phyloP scores from a whole-genome alignment of 2,329 filamentous ascomycete genomes.

The Cladosporium sp. region DNA sequence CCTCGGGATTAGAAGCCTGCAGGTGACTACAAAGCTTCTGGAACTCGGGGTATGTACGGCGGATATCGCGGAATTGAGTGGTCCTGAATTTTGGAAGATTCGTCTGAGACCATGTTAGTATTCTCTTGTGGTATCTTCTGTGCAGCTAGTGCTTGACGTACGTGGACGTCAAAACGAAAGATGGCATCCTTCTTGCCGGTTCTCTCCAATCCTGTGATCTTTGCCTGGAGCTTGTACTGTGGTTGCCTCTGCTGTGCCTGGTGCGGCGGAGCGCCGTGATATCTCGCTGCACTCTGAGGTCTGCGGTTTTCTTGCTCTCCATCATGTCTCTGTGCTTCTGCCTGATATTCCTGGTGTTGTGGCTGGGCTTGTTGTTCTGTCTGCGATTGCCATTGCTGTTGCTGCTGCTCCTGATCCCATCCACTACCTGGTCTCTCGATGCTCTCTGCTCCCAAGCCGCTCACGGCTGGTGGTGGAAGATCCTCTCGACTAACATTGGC shows the following conservation, averaged over 20 bases:
- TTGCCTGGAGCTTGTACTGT: slow-evolving; percentile 74
- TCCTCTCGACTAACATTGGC: slow-evolving; percentile 21
- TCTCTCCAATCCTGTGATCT: slow-evolving; percentile 88
- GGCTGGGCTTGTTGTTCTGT: slow-evolving; percentile 37
- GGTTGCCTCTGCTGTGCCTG: slow-evolving; percentile 31
- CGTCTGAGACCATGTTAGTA: slow-evolving; percentile 57
- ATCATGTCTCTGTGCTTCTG: not conserved
- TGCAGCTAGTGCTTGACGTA: slow-evolving; percentile 45
- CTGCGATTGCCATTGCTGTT: slow-evolving; percentile 30
- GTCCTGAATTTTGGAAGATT: slow-evolving; percentile 98
- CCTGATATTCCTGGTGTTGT: slow-evolving; percentile 20
- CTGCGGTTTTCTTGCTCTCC: slow-evolving; percentile 24
- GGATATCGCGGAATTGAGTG: slow-evolving; percentile 95
- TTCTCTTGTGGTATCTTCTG: not conserved
- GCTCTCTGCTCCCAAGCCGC: slow-evolving; percentile 9
- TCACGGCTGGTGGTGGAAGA: slow-evolving; percentile 26
- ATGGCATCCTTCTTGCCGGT: slow-evolving; percentile 95
- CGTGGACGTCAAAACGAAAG: slow-evolving; percentile 91
- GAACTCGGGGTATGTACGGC: slow-evolving; percentile 92
- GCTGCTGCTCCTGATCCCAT: slow-evolving; percentile 18
- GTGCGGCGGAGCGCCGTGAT: slow-evolving; percentile 25
- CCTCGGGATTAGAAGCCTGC: slow-evolving; percentile 95
- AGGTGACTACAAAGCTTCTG: slow-evolving; percentile 93
- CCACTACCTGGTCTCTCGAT: slow-evolving; percentile 8
- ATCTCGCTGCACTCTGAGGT: slow-evolving; percentile 26